Conservation (phyloP, 1,139 yeast species). For the Pichia sp. region DNA sequence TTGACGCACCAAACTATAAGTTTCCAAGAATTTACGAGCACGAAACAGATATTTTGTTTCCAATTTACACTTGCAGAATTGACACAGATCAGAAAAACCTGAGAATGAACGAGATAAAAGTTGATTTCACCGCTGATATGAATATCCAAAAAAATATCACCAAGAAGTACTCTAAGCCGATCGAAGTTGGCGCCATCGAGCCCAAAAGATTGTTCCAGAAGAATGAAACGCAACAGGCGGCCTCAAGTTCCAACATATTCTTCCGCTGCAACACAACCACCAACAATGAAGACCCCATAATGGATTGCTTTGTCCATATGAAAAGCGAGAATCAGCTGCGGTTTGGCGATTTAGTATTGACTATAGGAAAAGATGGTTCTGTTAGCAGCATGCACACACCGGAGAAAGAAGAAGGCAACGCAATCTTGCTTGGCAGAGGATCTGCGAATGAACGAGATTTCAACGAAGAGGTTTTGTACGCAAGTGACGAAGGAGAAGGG, state of each 20-base stretch:
- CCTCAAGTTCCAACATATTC: not conserved
- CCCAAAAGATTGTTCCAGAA: not conserved
- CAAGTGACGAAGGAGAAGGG: slow-evolving; percentile 13
- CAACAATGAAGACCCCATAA: slow-evolving; percentile 17
- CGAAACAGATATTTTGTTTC: slow-evolving; percentile 21
- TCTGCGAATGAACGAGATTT: not conserved
- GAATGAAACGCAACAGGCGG: not conserved
- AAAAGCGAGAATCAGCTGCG: slow-evolving; percentile 8
- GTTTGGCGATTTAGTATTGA: slow-evolving; percentile 17
- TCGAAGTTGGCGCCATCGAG: slow-evolving; percentile 6
- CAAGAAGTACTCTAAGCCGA: slow-evolving; percentile 24
- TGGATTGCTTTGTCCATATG: slow-evolving; percentile 8
- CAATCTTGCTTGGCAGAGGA: not conserved
- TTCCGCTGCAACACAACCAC: not conserved
- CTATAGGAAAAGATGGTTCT: slow-evolving; percentile 2
- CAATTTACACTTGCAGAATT: slow-evolving; percentile 17
- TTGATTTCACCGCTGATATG: slow-evolving; percentile 21
- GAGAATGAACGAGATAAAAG: slow-evolving; percentile 10
- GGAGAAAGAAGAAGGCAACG: not conserved
- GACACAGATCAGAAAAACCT: slow-evolving; percentile 13
- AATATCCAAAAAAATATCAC: slow-evolving; percentile 18
- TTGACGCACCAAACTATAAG: slow-evolving; percentile 18
- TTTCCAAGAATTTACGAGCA: slow-evolving; percentile 18
- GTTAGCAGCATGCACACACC: slow-evolving; percentile 1
- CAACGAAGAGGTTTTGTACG: slow-evolving; percentile 12